Conservation (phyloP, 768 basidiomycete species). For the Sporobolomyces pararoseus region DNA sequence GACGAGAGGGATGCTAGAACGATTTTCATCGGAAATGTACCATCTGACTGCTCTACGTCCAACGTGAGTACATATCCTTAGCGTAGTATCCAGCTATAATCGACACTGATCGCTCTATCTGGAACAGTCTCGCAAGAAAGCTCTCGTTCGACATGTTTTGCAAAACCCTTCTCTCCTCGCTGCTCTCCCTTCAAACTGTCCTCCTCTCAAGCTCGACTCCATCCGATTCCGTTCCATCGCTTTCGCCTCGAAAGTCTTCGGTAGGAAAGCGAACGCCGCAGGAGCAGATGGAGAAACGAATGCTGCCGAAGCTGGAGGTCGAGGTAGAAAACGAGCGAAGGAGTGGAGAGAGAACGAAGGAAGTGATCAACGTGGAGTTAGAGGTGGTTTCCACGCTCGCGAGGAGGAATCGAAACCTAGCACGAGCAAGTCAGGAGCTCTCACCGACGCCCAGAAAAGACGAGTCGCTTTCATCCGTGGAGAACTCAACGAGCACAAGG, state of each 20-base stretch:
- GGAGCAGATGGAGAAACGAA: conserved; percentile 50
- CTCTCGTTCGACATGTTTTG: conserved; percentile 71
- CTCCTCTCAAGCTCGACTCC: conserved; percentile 75
- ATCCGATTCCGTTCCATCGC: conserved; percentile 89
- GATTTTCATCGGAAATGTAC: conserved; percentile 85
- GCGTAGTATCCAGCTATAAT: not conserved
- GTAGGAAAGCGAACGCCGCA: conserved; percentile 48
- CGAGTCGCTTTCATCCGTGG: conserved; percentile 89
- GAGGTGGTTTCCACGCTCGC: conserved; percentile 34
- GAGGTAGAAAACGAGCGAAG: conserved; percentile 49
- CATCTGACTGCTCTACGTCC: conserved; percentile 68
- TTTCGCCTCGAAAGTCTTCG: conserved; percentile 70
- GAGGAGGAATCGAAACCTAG: conserved; percentile 14
- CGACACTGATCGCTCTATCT: too few relatives aligned
- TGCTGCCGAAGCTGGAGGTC: conserved; percentile 54
- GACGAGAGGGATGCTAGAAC: conserved; percentile 74
- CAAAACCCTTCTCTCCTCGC: conserved; percentile 58
- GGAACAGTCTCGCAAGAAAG: conserved; percentile 66
- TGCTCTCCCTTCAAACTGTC: conserved; percentile 32
- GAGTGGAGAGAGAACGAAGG: conserved; percentile 52
- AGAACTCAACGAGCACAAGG: conserved; percentile 75
- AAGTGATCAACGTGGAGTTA: conserved; percentile 35
- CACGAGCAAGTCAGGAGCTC: conserved; percentile 55
- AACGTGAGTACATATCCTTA: conserved; percentile 55
- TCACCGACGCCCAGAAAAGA: conserved; percentile 82